A percentile compares a stretch with the other conserved stretches of the same genome.
Evolutionary conservation across 257 asterid species (phyloP).

Genomic region (Petrea volubilis): DNA sequence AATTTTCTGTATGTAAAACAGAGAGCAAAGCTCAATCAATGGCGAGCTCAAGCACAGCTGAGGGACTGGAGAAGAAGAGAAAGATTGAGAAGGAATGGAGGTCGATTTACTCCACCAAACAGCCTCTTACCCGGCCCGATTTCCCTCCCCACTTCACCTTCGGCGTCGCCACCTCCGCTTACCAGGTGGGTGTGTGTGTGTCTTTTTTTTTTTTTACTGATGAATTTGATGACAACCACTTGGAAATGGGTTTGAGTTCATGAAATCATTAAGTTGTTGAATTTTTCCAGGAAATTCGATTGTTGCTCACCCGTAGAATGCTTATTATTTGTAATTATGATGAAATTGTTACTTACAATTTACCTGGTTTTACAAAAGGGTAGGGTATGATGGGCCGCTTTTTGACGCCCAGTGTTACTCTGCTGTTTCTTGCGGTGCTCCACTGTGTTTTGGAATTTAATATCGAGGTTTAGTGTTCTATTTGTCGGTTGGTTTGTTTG

Average conservation of each 20-base stretch:
- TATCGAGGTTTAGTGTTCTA: not conserved
- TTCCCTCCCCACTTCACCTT: conserved; percentile 45
- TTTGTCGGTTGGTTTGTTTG: too few relatives aligned
- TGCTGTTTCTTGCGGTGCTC: not conserved
- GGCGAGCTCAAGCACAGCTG: conserved; percentile 9
- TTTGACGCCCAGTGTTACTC: not conserved
- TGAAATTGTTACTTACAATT: not conserved
- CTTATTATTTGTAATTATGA: not conserved
- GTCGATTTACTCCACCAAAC: conserved; percentile 36
- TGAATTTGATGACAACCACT: not conserved
- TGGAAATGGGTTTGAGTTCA: not conserved
- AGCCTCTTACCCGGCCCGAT: conserved; percentile 33
- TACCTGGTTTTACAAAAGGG: not conserved
- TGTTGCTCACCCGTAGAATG: not conserved
- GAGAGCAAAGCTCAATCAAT: conserved; percentile 14
- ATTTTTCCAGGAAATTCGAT: not conserved
- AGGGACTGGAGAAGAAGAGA: conserved; percentile 48
- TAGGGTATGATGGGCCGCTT: not conserved
- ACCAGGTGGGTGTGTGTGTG: conserved; percentile 37
- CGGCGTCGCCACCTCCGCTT: conserved; percentile 65
- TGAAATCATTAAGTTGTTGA: not conserved
- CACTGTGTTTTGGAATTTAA: not conserved
- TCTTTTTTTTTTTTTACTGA: too few relatives aligned
- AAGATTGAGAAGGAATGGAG: conserved; percentile 49
- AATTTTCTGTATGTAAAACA: too few relatives aligned